Percentiles rank a stretch among this genome's conserved stretches.
These are phyloP conservation scores for Eucalyptus pauciflora DNA, from an alignment of 345 rosid genomes.

Conservation along the genomic window DNA sequence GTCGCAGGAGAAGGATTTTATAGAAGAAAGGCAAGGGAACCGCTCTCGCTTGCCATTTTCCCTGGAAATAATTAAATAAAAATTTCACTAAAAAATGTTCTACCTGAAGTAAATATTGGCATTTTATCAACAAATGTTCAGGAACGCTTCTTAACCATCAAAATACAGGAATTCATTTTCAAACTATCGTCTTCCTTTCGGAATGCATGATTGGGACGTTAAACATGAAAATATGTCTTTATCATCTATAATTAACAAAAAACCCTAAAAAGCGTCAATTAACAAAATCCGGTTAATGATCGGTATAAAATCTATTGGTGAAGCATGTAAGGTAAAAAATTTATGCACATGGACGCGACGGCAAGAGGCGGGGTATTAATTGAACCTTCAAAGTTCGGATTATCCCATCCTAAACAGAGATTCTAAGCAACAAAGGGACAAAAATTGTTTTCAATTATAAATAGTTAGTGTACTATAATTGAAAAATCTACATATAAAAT, in stretches of 20 bases:
- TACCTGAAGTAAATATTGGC: not conserved
- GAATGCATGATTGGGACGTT: not conserved
- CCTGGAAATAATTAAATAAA: not conserved
- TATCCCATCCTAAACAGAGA: too few relatives aligned
- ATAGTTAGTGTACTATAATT: too few relatives aligned
- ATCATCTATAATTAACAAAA: too few relatives aligned
- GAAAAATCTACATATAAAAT: too few relatives aligned
- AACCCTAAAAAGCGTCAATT: not conserved
- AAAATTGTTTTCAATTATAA: too few relatives aligned
- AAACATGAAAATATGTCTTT: not conserved
- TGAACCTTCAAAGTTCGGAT: too few relatives aligned
- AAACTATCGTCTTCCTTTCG: not conserved
- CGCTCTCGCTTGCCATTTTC: not conserved
- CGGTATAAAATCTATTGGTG: too few relatives aligned
- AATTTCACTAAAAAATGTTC: not conserved
- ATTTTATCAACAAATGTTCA: not conserved
- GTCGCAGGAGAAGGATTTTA: not conserved
- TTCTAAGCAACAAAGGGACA: too few relatives aligned
- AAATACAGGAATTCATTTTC: not conserved
- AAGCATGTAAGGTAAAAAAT: too few relatives aligned
- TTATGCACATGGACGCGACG: too few relatives aligned
- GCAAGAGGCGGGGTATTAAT: too few relatives aligned
- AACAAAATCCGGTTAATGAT: not conserved
- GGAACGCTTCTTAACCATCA: not conserved
- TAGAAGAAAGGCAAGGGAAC: not conserved